Evolutionary conservation across 441 rosid species (phyloP).

Genomic region (Omphalea diandra): DNA sequence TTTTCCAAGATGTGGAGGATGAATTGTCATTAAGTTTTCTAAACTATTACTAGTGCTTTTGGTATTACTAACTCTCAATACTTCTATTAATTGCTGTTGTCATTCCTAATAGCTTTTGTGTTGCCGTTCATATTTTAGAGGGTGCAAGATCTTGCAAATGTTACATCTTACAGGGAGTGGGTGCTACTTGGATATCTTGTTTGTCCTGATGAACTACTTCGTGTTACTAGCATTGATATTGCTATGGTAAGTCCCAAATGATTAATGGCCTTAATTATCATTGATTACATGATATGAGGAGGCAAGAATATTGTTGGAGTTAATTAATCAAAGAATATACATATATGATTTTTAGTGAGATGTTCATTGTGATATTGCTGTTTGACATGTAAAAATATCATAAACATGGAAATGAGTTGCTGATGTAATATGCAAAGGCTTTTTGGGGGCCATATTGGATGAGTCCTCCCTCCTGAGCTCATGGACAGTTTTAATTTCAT

Average conservation of each 20-base stretch:
- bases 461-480: no score
- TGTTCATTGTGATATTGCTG: not conserved
- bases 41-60: not conserved
- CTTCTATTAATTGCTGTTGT: not conserved
- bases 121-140: constrained; percentile 55
- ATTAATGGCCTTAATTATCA: constrained; percentile 9
- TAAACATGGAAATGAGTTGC: not conserved
- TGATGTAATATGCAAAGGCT: no score
- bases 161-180: constrained; percentile 98
- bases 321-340: not conserved
- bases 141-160: constrained; percentile 99
- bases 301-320: not conserved
- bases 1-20: constrained; percentile 2
- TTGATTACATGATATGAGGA: not conserved
- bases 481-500: no score
- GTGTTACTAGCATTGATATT: constrained; percentile 98
- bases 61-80: not conserved
- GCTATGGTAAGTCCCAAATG: constrained; percentile 63
- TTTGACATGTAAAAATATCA: not conserved
- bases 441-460: no score
- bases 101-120: not conserved
- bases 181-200: constrained; percentile 98
- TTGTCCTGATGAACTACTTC: constrained; percentile 99
- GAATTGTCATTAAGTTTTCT: constrained; percentile 6
- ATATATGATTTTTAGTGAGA: not conserved